Base-by-base conservation (phyloP, 129 eudicot species). In the Saposhnikovia divaricata region DNA sequence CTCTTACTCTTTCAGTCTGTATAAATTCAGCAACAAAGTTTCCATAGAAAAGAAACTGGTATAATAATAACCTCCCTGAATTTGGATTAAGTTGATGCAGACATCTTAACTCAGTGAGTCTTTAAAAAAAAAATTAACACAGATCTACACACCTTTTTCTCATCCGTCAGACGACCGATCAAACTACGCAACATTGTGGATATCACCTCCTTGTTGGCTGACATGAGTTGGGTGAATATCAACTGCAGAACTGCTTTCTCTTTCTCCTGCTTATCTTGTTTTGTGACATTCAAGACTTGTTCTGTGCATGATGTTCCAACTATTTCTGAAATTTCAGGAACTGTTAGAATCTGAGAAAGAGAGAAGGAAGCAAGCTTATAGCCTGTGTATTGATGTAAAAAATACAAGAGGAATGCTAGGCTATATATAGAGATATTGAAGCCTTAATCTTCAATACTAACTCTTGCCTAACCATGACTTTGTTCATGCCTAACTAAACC, bases 311-410 rank as follows among this genome's bases (percentile, higher is more conserved):
- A 77, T 77, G 44, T 45, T 71, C 97, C 97, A 81, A 91, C 92
- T 80, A 94, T 88, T 85, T 87, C 96, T 81, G 50, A 83, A 78
- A 94, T 90, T 87, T 94, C 98, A 21, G 98, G 98, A 80, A 90
- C 92, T n/a, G n/a, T n/a, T n/a, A n/a, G n/a, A n/a, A n/a, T n/a
- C n/a, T n/a, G n/a, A n/a, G n/a, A n/a, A n/a, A n/a, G n/a, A n/a
- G n/a, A n/a, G n/a, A n/a, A n/a, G n/a, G n/a, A n/a, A n/a, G n/a
- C n/a, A n/a, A n/a, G n/a, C n/a, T n/a, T n/a, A n/a, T n/a, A n/a
- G n/a, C n/a, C n/a, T n/a, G n/a, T n/a, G n/a, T n/a, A n/a, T n/a
- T n/a, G n/a, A n/a, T n/a, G n/a, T n/a, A n/a, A n/a, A n/a, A n/a
- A n/a, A n/a, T n/a, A n/a, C n/a, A n/a, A n/a, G n/a, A n/a, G n/a